Evolutionary conservation across 2,329 filamentous ascomycete species (phyloP), one percentile per base, ranked within the genome.

Genomic region (Cryphonectria nitschkei): DNA sequence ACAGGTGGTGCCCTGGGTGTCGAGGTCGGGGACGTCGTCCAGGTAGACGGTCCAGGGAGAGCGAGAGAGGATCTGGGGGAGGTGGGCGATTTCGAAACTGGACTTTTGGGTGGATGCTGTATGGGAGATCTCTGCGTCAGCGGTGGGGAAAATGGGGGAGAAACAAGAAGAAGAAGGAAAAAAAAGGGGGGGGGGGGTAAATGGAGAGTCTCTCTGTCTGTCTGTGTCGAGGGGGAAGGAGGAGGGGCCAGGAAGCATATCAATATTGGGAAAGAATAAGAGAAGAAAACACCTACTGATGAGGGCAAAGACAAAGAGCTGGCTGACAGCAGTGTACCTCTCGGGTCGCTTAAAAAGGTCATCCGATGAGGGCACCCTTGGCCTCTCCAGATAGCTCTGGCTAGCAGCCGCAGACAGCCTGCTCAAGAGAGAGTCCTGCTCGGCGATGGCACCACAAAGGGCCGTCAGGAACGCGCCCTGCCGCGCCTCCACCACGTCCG

Each of bases 21-120:
- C 85, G 69, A 84, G 86, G 74, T 87, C 85, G 41, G 85, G 83
- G 16, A 89, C 79, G 77, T 93, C 85, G 77, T 94, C 92, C 0
- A 93, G 82, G 77, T 94, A 94, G 71, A 94, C 85, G 0, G 90
- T 92, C 90, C 91, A 94, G 37, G 87, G 85, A 77, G 89, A 91
- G 69, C 88, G 84, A 74, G 90, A 86, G 56, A 93, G 78, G 37
- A 90, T 78, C 0, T 82, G 77, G 0, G 92, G 91, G 16, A 94
- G 81, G 74, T 92, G 86, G 2, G 84, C 84, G 50, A 93, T 85
- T 78, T 94, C 92, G 64, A 93, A 84, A 3, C 87, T 83, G 5
- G 82, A 81, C 77, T 92, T 91, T 37, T 85, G 80, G 81, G 90
- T 90, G 7, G 85, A 87, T 9, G 91, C 84, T 86, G 41, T 46